phyloP scores from a whole-genome alignment of 352 stramenopile genomes.

The Pythium folliculosum region DNA sequence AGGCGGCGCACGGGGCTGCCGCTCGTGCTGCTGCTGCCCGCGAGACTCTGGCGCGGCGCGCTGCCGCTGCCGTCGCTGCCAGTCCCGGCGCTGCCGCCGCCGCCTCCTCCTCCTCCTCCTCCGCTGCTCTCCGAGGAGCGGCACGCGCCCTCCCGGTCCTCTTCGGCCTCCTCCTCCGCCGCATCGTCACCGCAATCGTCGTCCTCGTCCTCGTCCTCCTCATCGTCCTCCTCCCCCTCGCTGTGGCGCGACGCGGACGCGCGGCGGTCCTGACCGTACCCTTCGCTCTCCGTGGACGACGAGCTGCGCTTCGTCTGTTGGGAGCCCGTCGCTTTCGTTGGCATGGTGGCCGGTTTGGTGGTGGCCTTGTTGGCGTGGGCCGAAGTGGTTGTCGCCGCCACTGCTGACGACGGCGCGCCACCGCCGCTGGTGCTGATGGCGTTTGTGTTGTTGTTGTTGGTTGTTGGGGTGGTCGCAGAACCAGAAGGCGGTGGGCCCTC shows the following conservation, averaged over 20 bases:
- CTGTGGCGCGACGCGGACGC: neutral
- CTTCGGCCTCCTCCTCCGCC: neutral
- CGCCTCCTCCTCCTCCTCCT: neutral
- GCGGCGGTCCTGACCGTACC: constrained; percentile 2
- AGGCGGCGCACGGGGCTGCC: constrained; percentile 43
- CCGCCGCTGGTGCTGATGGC: neutral
- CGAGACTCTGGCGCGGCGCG: constrained; percentile 6
- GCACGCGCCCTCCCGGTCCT: neutral
- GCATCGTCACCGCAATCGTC: neutral
- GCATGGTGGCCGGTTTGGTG: constrained; percentile 6
- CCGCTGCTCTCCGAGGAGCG: constrained; percentile 9
- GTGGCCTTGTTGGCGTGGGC: neutral
- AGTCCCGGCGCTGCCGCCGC: neutral
- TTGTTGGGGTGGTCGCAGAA: constrained; percentile 13
- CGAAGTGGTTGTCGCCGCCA: constrained; percentile 15
- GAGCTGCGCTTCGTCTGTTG: constrained; percentile 6
- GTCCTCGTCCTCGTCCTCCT: constrained; percentile 18
- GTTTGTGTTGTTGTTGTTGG: neutral
- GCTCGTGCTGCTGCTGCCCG: constrained; percentile 20
- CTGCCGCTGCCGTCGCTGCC: constrained; percentile 6
- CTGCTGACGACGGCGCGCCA: constrained; percentile 22
- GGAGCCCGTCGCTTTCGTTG: constrained; percentile 7
- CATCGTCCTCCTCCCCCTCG: constrained; percentile 13
- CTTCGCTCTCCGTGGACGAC: constrained; percentile 25
- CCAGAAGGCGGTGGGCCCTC: constrained; percentile 15